phyloP scores from a whole-genome alignment of 768 basidiomycete genomes.

The Phylloporus sp. region DNA sequence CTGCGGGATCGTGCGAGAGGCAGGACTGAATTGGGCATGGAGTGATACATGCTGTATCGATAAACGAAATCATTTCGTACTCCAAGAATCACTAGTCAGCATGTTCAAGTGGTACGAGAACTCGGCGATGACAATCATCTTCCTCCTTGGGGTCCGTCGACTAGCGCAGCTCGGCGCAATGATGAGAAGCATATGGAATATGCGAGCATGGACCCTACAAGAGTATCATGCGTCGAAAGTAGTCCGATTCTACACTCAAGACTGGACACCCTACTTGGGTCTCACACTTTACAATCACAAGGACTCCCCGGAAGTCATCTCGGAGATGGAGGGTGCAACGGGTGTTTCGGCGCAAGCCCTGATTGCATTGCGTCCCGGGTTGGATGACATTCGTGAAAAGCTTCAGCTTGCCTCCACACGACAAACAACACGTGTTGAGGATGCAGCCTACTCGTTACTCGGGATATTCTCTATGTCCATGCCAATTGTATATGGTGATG shows the following conservation, averaged over 20 bases:
- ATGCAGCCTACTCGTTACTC: background rate
- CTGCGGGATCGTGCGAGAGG: background rate
- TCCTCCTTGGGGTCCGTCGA: background rate
- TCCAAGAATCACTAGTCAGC: background rate
- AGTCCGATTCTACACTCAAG: background rate
- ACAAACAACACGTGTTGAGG: background rate
- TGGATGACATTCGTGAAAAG: background rate
- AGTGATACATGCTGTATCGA: background rate
- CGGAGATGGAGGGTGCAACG: background rate
- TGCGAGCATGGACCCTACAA: background rate
- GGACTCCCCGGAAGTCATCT: background rate
- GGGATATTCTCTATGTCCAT: background rate
- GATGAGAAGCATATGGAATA: background rate
- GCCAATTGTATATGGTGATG: conserved; percentile 3
- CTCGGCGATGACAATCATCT: background rate
- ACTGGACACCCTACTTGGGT: background rate
- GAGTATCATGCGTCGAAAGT: background rate
- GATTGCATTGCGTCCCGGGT: background rate
- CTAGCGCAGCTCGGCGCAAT: background rate
- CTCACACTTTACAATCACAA: background rate
- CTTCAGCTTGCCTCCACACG: background rate
- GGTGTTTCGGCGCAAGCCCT: background rate
- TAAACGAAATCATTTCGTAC: background rate
- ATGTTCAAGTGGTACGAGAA: background rate
- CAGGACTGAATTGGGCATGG: background rate